Evolutionary conservation across 768 basidiomycete species (phyloP).

Genomic region (Exidia glandulosa): DNA sequence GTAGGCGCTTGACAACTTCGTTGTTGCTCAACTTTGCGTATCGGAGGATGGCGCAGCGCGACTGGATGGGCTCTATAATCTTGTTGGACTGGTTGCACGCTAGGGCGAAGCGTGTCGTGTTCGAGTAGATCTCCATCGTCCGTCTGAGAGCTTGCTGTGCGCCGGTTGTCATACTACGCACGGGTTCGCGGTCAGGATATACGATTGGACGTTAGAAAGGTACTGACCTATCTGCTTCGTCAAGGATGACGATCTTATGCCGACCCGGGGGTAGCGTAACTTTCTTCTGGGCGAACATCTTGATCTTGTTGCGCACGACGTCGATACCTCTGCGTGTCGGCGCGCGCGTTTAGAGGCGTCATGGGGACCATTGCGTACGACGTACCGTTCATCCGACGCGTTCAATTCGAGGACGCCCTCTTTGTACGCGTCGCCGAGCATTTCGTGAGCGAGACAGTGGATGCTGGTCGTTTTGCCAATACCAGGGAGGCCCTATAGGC

Average conservation of each 20-base stretch:
- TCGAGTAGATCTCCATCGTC: constrained; percentile 98
- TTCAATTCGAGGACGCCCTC: constrained; percentile 96
- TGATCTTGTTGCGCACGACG: constrained; percentile 98
- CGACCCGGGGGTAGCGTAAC: constrained; percentile 92
- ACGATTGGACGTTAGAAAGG: not conserved
- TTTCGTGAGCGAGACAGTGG: constrained; percentile 89
- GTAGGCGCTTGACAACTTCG: constrained; percentile 79
- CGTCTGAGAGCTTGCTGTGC: constrained; percentile 95
- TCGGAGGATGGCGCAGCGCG: constrained; percentile 89
- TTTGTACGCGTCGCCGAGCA: constrained; percentile 94
- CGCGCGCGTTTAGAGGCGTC: not conserved
- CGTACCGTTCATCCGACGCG: constrained; percentile 91
- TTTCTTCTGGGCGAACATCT: constrained; percentile 95
- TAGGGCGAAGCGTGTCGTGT: constrained; percentile 94
- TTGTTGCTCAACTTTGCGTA: constrained; percentile 84
- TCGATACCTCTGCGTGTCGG: constrained; percentile 73
- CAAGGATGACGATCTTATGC: constrained; percentile 95
- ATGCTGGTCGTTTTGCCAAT: constrained; percentile 99
- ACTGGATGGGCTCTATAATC: constrained; percentile 99
- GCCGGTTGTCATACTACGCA: constrained; percentile 96
- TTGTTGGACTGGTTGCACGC: constrained; percentile 99
- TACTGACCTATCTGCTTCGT: constrained; percentile 89
- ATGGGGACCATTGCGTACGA: too few species aligned
- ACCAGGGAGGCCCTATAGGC: constrained; percentile 84
- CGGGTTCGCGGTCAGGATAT: constrained; percentile 20